Percentiles rank a stretch among this genome's conserved stretches.
phyloP scores from a whole-genome alignment of 495 filamentous ascomycete genomes.

The Penicillium canariense region DNA sequence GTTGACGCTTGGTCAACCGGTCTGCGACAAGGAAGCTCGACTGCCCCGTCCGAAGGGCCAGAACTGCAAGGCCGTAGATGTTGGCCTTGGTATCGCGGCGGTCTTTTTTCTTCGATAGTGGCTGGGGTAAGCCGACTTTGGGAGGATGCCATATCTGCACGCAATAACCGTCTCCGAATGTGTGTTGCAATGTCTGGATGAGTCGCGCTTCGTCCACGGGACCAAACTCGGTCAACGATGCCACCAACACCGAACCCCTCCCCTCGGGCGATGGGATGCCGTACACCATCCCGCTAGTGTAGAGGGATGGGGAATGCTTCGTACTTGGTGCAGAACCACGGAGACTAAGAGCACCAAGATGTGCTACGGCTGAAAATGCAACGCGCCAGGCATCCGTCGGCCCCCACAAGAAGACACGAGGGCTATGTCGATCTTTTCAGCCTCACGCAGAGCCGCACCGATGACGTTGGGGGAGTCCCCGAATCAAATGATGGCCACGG shows the following conservation, averaged over 20 bases:
- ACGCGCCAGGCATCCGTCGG: not conserved
- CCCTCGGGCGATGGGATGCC: not conserved
- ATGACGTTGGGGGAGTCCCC: not conserved
- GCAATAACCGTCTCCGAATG: not conserved
- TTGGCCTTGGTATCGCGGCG: constrained; percentile 9
- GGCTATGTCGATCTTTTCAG: not conserved
- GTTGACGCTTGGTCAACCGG: constrained; percentile 6
- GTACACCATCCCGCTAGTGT: not conserved
- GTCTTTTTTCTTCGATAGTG: not conserved
- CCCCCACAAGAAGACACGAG: not conserved
- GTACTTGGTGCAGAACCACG: not conserved
- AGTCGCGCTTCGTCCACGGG: not conserved
- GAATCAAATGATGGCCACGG: not conserved
- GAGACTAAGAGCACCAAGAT: not conserved
- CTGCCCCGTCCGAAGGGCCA: constrained; percentile 3
- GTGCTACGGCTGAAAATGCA: not conserved
- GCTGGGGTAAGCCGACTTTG: not conserved
- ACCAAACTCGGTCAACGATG: not conserved
- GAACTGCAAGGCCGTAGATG: constrained; percentile 9
- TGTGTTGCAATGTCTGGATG: not conserved
- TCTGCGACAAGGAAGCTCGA: constrained; percentile 8
- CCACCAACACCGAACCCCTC: not conserved
- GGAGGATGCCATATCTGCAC: constrained; percentile 2
- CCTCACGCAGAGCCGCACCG: constrained; percentile 1
- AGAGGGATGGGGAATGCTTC: not conserved